These are phyloP conservation scores for Brettanomyces sp. DNA, from an alignment of 805 yeast genomes.

Conservation along the genomic window DNA sequence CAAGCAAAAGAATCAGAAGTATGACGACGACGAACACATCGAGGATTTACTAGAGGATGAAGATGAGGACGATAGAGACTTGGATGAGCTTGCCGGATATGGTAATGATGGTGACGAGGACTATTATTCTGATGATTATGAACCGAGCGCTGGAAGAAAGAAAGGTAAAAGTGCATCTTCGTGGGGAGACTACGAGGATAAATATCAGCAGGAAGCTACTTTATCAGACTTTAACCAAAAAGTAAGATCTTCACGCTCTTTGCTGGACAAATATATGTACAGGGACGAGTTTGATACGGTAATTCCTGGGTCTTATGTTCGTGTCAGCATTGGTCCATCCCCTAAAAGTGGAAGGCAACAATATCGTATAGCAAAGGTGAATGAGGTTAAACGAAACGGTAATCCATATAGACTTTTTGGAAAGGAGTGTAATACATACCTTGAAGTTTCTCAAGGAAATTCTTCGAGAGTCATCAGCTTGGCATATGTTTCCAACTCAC, in stretches of 20 bases:
- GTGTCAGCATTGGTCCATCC: conserved; percentile 72
- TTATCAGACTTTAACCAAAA: conserved; percentile 56
- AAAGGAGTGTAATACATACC: conserved; percentile 39
- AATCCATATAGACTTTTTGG: conserved; percentile 34
- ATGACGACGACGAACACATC: conserved; percentile 21
- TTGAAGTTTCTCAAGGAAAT: conserved; percentile 75
- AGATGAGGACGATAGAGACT: conserved; percentile 32
- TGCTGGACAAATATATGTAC: conserved; percentile 65
- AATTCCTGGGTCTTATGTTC: conserved; percentile 67
- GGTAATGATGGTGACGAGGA: conserved; percentile 26
- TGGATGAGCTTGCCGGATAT: conserved; percentile 26
- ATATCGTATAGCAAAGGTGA: conserved; percentile 79
- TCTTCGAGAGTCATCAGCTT: conserved; percentile 69
- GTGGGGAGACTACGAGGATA: conserved; percentile 21
- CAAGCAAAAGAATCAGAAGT: conserved; percentile 18
- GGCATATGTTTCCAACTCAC: conserved; percentile 70
- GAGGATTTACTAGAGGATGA: conserved; percentile 22
- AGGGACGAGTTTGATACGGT: conserved; percentile 71
- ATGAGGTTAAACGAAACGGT: conserved; percentile 37
- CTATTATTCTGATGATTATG: conserved; percentile 17
- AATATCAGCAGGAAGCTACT: conserved; percentile 32
- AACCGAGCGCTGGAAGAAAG: conserved; percentile 18
- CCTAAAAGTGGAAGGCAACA: conserved; percentile 50
- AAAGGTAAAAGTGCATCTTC: conserved; percentile 11
- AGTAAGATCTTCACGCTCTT: conserved; percentile 68